Evolutionary conservation across 495 filamentous ascomycete genomes (phyloP).

Genomic region (Amorphotheca resinae): DNA sequence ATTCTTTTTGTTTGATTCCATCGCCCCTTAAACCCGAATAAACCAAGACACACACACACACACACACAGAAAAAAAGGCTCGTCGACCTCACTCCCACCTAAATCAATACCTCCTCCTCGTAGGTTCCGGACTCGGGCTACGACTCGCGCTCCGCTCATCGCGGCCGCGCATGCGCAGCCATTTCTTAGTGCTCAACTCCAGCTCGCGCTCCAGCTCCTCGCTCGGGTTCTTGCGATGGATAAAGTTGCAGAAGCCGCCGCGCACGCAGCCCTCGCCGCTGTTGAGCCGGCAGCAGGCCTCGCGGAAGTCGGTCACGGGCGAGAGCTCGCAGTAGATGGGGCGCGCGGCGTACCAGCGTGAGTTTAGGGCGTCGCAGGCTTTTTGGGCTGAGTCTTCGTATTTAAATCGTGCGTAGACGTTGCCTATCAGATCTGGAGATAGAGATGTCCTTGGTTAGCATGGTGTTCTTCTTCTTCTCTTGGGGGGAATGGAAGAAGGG

Average conservation of each 20-base stretch:
- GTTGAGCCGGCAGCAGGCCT: slow-evolving; percentile 93
- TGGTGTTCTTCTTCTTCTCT: not conserved
- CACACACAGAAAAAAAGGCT: no score
- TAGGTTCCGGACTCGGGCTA: slow-evolving; percentile 67
- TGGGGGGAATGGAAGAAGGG: not conserved
- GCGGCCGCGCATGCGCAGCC: slow-evolving; percentile 74
- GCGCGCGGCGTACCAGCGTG: slow-evolving; percentile 90
- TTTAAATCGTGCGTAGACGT: slow-evolving; percentile 99
- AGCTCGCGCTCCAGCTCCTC: slow-evolving; percentile 81
- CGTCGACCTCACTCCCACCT: slow-evolving; percentile 17
- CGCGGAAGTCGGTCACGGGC: slow-evolving; percentile 95
- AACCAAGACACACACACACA: no score
- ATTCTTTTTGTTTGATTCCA: no score
- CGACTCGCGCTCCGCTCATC: slow-evolving; percentile 70
- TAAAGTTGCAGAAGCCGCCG: slow-evolving; percentile 98
- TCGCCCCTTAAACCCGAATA: no score
- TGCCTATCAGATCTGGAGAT: slow-evolving; percentile 94
- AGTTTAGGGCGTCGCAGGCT: slow-evolving; percentile 89
- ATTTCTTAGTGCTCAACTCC: slow-evolving; percentile 85
- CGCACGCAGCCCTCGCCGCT: slow-evolving; percentile 90
- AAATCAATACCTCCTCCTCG: slow-evolving; percentile 55
- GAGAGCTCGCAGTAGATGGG: slow-evolving; percentile 97
- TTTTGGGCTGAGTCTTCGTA: slow-evolving; percentile 94
- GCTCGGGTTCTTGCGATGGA: slow-evolving; percentile 88
- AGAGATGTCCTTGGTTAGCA: not conserved